phyloP scores from a whole-genome alignment of 495 filamentous ascomycete genomes.

The Cetradonia linearis region DNA sequence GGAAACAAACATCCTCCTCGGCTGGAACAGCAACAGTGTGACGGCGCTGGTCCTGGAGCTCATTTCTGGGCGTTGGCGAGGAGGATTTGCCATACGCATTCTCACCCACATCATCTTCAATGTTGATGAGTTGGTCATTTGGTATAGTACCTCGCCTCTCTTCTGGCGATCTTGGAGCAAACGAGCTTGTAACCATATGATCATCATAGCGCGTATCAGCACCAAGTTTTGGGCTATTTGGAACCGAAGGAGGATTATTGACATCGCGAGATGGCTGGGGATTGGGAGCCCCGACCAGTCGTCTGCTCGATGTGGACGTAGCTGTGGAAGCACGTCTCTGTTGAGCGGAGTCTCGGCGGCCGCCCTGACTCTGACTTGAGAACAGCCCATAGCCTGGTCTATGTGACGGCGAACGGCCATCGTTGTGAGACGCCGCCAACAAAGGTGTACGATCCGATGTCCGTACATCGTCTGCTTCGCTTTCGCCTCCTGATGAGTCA shows the following conservation, averaged over 20 bases:
- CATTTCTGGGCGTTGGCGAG: constrained; percentile 30
- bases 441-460: constrained; percentile 23
- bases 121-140: constrained; percentile 48
- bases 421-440: constrained; percentile 16
- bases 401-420: constrained; percentile 18
- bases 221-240: constrained; percentile 57
- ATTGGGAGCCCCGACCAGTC: constrained; percentile 18
- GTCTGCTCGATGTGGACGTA: constrained; percentile 25
- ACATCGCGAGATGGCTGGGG: constrained; percentile 54
- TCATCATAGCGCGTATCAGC: constrained; percentile 63
- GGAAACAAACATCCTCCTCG: constrained; percentile 90
- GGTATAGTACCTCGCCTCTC: constrained; percentile 34
- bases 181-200: constrained; percentile 57
- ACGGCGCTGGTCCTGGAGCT: constrained; percentile 35
- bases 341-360: constrained; percentile 17
- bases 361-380: constrained; percentile 6
- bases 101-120: constrained; percentile 39
- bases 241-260: constrained; percentile 94
- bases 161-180: constrained; percentile 36
- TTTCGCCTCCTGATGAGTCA: constrained; percentile 27
- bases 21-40: constrained; percentile 47
- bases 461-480: constrained; percentile 17
- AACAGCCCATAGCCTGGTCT: constrained; percentile 31
- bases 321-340: constrained; percentile 20
- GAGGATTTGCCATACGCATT: constrained; percentile 26